phyloP scores from a whole-genome alignment of 192 early-diverging fungal species.

The Dissophora ornata region DNA sequence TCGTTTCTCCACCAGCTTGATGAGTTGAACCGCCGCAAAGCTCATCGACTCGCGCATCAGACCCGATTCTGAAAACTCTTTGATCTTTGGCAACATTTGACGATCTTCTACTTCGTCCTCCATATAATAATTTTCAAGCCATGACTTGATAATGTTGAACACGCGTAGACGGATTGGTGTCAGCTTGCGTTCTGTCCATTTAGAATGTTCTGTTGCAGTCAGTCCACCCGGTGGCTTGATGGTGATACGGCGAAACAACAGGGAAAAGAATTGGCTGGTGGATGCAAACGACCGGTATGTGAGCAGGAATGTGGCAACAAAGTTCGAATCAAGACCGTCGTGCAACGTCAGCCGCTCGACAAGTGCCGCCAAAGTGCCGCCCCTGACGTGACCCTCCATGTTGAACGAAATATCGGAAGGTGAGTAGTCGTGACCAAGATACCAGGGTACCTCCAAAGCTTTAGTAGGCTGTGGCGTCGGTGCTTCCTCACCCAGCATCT shows the following conservation, averaged over 20 bases:
- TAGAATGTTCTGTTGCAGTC: constrained; percentile 65
- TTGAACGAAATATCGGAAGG: constrained; percentile 82
- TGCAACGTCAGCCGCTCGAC: constrained; percentile 94
- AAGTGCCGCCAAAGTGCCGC: constrained; percentile 86
- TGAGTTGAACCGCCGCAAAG: constrained; percentile 59
- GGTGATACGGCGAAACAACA: constrained; percentile 82
- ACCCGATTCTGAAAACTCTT: constrained; percentile 77
- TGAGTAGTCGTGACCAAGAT: constrained; percentile 80
- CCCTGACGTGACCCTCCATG: constrained; percentile 90
- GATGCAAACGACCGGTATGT: constrained; percentile 95
- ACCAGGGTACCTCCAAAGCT: constrained; percentile 71
- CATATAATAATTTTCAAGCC: constrained; percentile 92
- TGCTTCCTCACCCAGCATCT: constrained; percentile 69
- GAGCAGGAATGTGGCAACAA: constrained; percentile 89
- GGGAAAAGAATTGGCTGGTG: constrained; percentile 77
- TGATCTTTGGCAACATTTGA: constrained; percentile 72
- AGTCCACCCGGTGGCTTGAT: constrained; percentile 79
- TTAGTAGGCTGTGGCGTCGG: constrained; percentile 31
- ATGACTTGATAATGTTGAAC: constrained; percentile 92
- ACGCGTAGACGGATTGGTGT: constrained; percentile 92
- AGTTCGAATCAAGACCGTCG: constrained; percentile 85
- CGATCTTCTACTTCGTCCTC: constrained; percentile 78
- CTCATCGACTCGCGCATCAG: constrained; percentile 76
- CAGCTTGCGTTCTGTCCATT: constrained; percentile 89
- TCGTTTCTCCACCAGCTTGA: constrained; percentile 46